phyloP scores from a whole-genome alignment of 2,329 filamentous ascomycete species.

The Microascus cirrosus region DNA sequence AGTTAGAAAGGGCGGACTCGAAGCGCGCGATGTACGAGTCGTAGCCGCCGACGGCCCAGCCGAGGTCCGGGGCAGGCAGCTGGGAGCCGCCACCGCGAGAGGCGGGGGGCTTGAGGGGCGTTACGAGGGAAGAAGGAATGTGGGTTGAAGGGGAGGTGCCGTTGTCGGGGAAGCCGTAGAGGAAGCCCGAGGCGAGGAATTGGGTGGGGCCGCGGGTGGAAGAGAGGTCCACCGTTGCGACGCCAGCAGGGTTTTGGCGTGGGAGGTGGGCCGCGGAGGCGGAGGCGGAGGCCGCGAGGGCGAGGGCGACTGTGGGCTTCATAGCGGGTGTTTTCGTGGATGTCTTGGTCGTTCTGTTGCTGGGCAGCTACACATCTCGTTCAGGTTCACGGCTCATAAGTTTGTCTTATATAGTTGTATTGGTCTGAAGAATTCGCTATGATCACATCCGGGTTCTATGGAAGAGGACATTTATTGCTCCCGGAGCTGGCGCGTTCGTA shows the following conservation, averaged over 20 bases:
- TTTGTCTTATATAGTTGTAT: not conserved
- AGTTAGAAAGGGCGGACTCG: slow-evolving; percentile 30
- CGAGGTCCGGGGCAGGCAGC: not conserved
- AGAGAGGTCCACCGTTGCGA: not conserved
- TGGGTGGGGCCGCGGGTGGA: not conserved
- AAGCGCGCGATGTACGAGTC: slow-evolving; percentile 18
- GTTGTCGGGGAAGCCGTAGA: not conserved
- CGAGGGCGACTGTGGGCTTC: not conserved
- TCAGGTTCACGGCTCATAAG: not conserved
- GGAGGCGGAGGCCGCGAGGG: not conserved
- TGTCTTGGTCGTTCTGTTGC: not conserved
- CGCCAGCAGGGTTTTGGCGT: no score
- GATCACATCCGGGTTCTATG: not conserved
- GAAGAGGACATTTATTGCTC: no score
- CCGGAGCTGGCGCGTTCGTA: no score
- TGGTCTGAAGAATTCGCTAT: not conserved
- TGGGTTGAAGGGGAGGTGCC: not conserved
- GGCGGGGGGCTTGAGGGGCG: not conserved
- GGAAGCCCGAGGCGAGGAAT: not conserved
- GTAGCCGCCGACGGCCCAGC: not conserved
- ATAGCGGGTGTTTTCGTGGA: not conserved
- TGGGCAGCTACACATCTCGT: not conserved
- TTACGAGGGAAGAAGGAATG: not conserved
- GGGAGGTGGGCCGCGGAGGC: not conserved
- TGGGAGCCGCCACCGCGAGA: not conserved